Evolutionary conservation across 2,329 filamentous ascomycete species (phyloP).

Genomic region (Penicillium sp.): DNA sequence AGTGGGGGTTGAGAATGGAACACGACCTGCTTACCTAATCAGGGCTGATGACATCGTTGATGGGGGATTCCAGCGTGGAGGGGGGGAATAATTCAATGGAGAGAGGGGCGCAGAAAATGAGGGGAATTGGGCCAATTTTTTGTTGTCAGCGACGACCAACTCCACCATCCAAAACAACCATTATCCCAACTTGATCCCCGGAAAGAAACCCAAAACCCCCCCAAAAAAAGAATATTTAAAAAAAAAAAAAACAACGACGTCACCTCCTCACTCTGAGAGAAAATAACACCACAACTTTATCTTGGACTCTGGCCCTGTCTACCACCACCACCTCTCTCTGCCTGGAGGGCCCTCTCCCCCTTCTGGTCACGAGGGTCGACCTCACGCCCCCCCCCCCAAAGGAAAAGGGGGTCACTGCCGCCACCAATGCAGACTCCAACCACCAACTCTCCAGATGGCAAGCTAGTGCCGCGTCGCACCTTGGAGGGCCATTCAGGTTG

Average conservation of each 20-base stretch:
- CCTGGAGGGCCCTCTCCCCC: conserved; percentile 2
- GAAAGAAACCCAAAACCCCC: background rate
- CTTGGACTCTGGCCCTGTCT: background rate
- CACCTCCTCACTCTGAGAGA: background rate
- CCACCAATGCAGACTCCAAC: conserved; percentile 17
- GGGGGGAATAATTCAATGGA: conserved; percentile 2
- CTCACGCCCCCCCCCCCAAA: background rate
- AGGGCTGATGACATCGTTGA: conserved; percentile 7
- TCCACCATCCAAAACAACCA: conserved; percentile 1
- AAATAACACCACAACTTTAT: conserved; percentile 6
- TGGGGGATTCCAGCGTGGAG: background rate
- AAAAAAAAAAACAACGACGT: background rate
- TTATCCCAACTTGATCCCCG: background rate
- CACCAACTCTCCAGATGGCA: conserved; percentile 13
- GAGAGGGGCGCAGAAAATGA: conserved; percentile 8
- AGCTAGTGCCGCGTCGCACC: conserved; percentile 13
- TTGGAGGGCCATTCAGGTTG: conserved; percentile 20
- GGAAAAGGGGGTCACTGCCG: conserved; percentile 14
- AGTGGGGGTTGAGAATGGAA: background rate
- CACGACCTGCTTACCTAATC: conserved; percentile 10
- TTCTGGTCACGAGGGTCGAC: conserved; percentile 10
- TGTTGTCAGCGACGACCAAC: conserved; percentile 9
- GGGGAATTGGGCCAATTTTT: conserved; percentile 8
- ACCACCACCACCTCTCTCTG: conserved; percentile 2
- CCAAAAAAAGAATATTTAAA: background rate